Conservation (phyloP, 2,329 filamentous ascomycete species). For the Apiospora saccharicola region DNA sequence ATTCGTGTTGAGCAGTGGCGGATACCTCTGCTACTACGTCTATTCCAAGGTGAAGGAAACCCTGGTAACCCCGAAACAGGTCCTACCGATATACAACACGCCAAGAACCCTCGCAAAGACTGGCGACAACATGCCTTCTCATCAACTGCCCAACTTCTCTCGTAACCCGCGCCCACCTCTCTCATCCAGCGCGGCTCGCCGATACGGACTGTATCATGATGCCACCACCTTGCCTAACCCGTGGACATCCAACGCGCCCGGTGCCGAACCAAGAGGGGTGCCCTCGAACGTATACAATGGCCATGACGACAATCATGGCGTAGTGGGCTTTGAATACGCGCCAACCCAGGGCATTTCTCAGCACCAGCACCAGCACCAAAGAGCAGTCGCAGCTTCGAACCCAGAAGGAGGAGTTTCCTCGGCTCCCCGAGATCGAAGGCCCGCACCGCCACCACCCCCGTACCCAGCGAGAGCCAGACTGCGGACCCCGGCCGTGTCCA, state of each 20-base stretch:
- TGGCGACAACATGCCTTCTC: background rate
- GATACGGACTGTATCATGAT: background rate
- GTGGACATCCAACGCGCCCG: background rate
- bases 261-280: background rate
- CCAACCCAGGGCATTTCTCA: background rate
- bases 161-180: background rate
- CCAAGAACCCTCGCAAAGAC: background rate
- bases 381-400: background rate
- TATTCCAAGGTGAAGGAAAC: background rate
- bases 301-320: background rate
- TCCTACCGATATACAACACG: background rate
- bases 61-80: background rate
- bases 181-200: background rate
- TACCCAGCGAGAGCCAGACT: background rate
- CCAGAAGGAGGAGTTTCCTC: background rate
- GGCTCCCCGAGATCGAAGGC: too few species aligned
- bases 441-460: background rate
- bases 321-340: background rate
- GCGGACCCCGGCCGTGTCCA: background rate
- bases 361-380: too few species aligned
- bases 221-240: background rate
- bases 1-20: too few species aligned
- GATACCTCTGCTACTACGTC: too few species aligned
- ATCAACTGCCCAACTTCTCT: background rate
- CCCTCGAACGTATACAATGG: background rate